A percentile compares a stretch with the other conserved stretches of the same genome.
phyloP scores from a whole-genome alignment of 1,284 basidiomycete genomes.

The Puccinia polysora region DNA sequence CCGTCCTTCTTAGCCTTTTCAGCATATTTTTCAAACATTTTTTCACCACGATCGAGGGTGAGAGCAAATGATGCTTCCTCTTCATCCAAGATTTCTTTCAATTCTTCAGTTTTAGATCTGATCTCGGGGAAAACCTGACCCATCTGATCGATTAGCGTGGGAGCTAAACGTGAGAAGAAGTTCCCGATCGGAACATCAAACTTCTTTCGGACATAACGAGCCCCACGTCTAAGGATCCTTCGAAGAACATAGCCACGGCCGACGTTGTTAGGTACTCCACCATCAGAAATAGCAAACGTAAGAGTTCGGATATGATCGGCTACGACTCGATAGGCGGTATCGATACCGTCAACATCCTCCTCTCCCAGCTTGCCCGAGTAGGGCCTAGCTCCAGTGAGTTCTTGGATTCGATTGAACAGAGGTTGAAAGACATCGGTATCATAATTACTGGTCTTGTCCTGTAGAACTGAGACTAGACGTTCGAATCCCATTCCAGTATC shows the following conservation, averaged over 20 bases:
- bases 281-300: conserved; percentile 43
- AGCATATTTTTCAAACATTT: conserved; percentile 88
- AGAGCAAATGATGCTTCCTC: conserved; percentile 96
- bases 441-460: conserved; percentile 41
- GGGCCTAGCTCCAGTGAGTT: conserved; percentile 30
- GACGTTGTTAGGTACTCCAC: conserved; percentile 42
- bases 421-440: conserved; percentile 41
- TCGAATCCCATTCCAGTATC: conserved; percentile 44
- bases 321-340: conserved; percentile 42
- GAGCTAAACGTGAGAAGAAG: conserved; percentile 90
- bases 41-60: conserved; percentile 93
- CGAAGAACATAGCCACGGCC: conserved; percentile 41
- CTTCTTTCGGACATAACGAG: conserved; percentile 91
- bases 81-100: conserved; percentile 93
- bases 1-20: conserved; percentile 65
- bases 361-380: conserved; percentile 37
- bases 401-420: conserved; percentile 36
- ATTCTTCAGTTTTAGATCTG: conserved; percentile 71
- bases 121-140: conserved; percentile 90
- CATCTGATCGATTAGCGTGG: conserved; percentile 83
- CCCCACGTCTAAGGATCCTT: conserved; percentile 50
- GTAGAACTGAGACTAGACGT: conserved; percentile 36
- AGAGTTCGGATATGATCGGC: conserved; percentile 43
- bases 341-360: conserved; percentile 42
- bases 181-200: conserved; percentile 86